Conservation (phyloP, 805 yeast genomes). For the Clavispora santaluciae region DNA sequence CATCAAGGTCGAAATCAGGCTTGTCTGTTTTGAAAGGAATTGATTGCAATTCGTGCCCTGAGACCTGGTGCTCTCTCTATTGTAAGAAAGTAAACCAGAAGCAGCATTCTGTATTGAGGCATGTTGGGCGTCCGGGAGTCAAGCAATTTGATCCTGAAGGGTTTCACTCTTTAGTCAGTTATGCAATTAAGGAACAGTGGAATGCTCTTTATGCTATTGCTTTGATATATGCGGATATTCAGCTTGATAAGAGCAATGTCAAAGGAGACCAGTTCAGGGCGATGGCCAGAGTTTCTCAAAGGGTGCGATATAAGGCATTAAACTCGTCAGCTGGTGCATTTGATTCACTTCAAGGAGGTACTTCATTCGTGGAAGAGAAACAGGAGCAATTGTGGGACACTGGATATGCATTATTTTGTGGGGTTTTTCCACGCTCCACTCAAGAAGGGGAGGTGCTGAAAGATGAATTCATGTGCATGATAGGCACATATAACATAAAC, state of each 20-base stretch:
- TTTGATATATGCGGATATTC: slow-evolving; percentile 44
- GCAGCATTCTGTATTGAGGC: slow-evolving; percentile 54
- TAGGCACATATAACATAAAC: slow-evolving; percentile 74
- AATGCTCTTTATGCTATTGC: slow-evolving; percentile 64
- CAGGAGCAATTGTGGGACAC: slow-evolving; percentile 55
- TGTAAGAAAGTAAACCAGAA: slow-evolving; percentile 54
- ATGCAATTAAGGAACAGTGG: slow-evolving; percentile 63
- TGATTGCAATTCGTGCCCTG: slow-evolving; percentile 61
- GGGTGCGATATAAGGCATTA: slow-evolving; percentile 53
- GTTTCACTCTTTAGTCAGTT: slow-evolving; percentile 55
- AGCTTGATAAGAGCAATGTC: slow-evolving; percentile 39
- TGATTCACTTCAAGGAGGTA: slow-evolving; percentile 49
- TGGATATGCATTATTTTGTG: slow-evolving; percentile 47
- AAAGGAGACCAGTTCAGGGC: slow-evolving; percentile 47
- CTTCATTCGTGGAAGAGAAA: slow-evolving; percentile 50
- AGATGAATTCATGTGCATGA: slow-evolving; percentile 52
- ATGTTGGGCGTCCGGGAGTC: slow-evolving; percentile 33
- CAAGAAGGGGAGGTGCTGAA: slow-evolving; percentile 28
- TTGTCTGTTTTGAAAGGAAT: slow-evolving; percentile 41
- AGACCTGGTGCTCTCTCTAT: slow-evolving; percentile 62
- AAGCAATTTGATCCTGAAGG: slow-evolving; percentile 40
- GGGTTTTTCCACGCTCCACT: slow-evolving; percentile 42
- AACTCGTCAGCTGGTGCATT: slow-evolving; percentile 52
- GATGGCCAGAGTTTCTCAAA: slow-evolving; percentile 69
- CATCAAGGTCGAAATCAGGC: slow-evolving; percentile 22